A percentile compares a stretch with the other conserved stretches of the same genome.
Evolutionary conservation across 495 filamentous ascomycete species (phyloP).

Genomic region (Neurospora sp.): DNA sequence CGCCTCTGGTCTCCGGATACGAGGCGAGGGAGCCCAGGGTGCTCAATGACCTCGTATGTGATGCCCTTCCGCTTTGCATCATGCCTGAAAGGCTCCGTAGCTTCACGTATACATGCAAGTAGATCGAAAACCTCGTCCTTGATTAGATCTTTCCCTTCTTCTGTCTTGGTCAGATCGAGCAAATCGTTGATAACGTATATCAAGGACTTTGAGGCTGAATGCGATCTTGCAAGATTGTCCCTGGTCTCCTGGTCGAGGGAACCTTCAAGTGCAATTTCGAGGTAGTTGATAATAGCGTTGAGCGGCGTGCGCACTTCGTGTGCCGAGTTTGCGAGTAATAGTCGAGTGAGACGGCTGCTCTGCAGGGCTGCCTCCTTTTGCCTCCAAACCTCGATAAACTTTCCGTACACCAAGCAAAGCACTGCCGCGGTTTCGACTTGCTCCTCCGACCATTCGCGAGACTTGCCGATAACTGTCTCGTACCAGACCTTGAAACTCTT

Average conservation of each 20-base stretch:
- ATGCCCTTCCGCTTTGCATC: conserved; percentile 73
- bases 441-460: conserved; percentile 66
- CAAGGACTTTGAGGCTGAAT: conserved; percentile 91
- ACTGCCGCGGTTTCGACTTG: conserved; percentile 80
- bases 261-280: conserved; percentile 89
- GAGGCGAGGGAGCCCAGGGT: conserved; percentile 57
- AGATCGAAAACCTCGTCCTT: conserved; percentile 79
- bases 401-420: conserved; percentile 75
- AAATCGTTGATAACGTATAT: conserved; percentile 97
- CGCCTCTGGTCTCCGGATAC: conserved; percentile 74
- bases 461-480: conserved; percentile 66
- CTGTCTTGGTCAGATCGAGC: conserved; percentile 82
- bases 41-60: conserved; percentile 53
- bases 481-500: conserved; percentile 70
- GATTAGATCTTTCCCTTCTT: conserved; percentile 69
- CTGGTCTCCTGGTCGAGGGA: conserved; percentile 72
- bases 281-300: conserved; percentile 93
- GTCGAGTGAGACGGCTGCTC: conserved; percentile 66
- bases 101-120: conserved; percentile 60
- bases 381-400: conserved; percentile 82
- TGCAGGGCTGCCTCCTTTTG: conserved; percentile 83
- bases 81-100: conserved; percentile 58
- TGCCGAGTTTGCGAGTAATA: conserved; percentile 84
- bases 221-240: conserved; percentile 77
- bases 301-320: conserved; percentile 92